Evolutionary conservation across 768 basidiomycete genomes (phyloP).

Genomic region (Collybia sordida): DNA sequence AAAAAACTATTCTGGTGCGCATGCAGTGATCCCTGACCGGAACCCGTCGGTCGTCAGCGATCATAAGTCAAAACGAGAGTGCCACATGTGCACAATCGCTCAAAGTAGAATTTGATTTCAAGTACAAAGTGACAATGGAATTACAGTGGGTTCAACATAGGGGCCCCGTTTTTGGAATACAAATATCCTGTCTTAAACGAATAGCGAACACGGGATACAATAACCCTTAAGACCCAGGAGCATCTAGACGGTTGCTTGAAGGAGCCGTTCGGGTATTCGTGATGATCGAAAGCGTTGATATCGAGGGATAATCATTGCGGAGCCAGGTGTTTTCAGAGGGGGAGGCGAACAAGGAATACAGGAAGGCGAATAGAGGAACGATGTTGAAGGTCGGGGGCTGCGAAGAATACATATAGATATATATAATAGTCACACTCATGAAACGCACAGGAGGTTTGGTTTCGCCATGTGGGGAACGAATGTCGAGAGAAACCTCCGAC

Average conservation of each 20-base stretch:
- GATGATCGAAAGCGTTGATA: slow-evolving; percentile 29
- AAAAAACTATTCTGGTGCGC: no score
- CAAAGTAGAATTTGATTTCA: no score
- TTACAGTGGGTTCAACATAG: no score
- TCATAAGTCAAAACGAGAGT: no score
- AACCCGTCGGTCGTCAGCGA: no score
- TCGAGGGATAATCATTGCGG: slow-evolving; percentile 3
- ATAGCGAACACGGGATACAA: no score
- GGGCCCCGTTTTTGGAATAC: no score
- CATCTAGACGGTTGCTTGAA: slow-evolving; percentile 15
- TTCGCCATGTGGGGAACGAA: neutral
- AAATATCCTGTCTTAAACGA: slow-evolving; percentile 8
- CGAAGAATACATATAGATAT: neutral
- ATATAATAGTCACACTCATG: neutral
- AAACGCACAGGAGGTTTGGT: neutral
- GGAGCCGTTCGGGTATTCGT: slow-evolving; percentile 49
- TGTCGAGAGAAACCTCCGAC: neutral
- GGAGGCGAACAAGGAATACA: neutral
- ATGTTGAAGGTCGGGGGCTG: neutral
- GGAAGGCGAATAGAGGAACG: neutral
- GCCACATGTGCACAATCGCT: no score
- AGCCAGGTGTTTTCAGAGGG: neutral
- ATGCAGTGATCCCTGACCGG: no score
- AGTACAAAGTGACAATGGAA: no score
- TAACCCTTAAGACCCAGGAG: no score